Conservation (phyloP, 2,329 filamentous ascomycete species). For the Aspergillus jensenii region DNA sequence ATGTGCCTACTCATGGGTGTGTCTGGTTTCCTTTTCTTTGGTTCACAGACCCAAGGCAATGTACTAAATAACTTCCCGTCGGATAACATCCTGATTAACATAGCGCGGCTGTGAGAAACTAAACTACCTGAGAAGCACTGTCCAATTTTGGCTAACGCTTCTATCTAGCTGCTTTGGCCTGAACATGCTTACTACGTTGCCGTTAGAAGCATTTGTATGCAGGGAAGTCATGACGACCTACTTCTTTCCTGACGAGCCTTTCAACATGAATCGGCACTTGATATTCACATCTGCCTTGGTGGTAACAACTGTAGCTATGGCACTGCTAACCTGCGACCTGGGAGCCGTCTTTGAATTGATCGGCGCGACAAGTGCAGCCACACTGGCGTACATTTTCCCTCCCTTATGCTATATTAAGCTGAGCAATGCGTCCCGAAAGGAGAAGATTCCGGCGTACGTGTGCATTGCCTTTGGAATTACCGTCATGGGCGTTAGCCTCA, state of each 20-base stretch:
- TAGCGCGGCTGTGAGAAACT: conserved; percentile 69
- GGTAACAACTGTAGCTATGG: conserved; percentile 72
- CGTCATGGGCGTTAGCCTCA: conserved; percentile 78
- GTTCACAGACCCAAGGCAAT: conserved; percentile 87
- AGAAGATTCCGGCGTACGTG: conserved; percentile 68
- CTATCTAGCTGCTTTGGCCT: conserved; percentile 74
- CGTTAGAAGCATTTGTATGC: conserved; percentile 96
- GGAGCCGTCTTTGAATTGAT: conserved; percentile 95
- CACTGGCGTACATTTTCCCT: conserved; percentile 91
- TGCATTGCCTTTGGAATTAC: conserved; percentile 73
- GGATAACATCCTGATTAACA: conserved; percentile 89
- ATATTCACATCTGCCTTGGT: conserved; percentile 83
- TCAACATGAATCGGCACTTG: conserved; percentile 80
- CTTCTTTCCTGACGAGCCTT: conserved; percentile 69
- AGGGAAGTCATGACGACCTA: conserved; percentile 95
- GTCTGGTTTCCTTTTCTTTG: conserved; percentile 88
- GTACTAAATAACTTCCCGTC: conserved; percentile 96
- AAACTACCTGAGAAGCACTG: not conserved
- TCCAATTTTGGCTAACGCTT: conserved; percentile 19
- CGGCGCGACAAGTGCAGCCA: conserved; percentile 89
- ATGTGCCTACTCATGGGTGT: conserved; percentile 88
- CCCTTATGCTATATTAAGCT: conserved; percentile 95
- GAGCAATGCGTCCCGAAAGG: conserved; percentile 72
- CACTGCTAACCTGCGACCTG: conserved; percentile 86
- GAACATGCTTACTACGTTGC: conserved; percentile 97